phyloP scores from a whole-genome alignment of 1,139 yeast species.

The Candida glucosophila region DNA sequence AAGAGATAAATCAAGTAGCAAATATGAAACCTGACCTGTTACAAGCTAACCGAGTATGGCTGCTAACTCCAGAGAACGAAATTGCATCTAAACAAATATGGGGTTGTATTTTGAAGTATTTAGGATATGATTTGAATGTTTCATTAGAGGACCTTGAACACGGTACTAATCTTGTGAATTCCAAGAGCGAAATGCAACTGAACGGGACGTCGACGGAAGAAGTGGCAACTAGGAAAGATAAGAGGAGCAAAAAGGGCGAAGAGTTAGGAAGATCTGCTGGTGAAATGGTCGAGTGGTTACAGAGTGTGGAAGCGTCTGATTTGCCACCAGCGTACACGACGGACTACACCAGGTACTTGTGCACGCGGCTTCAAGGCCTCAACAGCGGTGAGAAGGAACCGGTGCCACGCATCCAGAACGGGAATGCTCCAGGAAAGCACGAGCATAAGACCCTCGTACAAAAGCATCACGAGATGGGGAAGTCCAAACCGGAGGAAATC shows the following conservation, averaged over 20 bases:
- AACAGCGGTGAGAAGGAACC: too few species aligned
- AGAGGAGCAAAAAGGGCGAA: conserved; percentile 3
- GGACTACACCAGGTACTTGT: not conserved
- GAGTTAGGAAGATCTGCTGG: conserved; percentile 2
- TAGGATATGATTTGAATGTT: conserved; percentile 29
- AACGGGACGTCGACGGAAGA: conserved; percentile 5
- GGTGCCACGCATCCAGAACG: too few species aligned
- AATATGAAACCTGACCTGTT: not conserved
- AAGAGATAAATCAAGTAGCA: too few species aligned
- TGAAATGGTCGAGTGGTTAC: conserved; percentile 2
- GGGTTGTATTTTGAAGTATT: conserved; percentile 30
- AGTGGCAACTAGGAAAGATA: too few species aligned
- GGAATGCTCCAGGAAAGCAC: not conserved
- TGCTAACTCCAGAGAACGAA: conserved; percentile 24
- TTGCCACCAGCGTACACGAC: conserved; percentile 1
- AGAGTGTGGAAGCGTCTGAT: conserved; percentile 2
- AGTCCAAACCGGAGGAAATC: not conserved
- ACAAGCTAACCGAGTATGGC: conserved; percentile 1
- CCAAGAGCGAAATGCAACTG: conserved; percentile 5
- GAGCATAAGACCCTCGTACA: not conserved
- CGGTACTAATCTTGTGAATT: conserved; percentile 7
- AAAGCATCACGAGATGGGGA: not conserved
- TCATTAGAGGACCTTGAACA: conserved; percentile 22
- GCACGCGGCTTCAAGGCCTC: not conserved
- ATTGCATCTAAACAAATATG: conserved; percentile 31